Base-by-base conservation (phyloP, 2,329 filamentous ascomycete genomes). In the Fusarium pininemorale region DNA sequence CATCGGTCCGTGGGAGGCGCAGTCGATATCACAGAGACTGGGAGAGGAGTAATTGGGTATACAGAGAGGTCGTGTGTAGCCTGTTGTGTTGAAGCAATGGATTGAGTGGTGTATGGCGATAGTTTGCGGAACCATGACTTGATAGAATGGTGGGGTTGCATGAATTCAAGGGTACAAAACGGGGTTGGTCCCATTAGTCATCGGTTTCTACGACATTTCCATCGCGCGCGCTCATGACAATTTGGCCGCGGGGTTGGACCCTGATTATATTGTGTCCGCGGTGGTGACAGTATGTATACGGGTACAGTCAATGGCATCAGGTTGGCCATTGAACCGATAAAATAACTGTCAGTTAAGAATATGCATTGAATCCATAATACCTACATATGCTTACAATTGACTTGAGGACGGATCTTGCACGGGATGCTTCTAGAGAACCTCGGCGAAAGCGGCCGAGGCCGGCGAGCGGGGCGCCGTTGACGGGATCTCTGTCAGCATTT, bases 61-160 rank as follows among this genome's bases (percentile, higher is more conserved):
- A 56, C 48, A 67, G 51, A 57, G 20, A 51, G 39, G 44, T 50
- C n/a, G 50, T 54, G 62, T 71, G 60, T 61, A n/a, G 50, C 54
- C 18, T 48, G 53, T 54, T 39, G 57, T 59, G 62, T 38, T 51
- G 45, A 59, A 67, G 50, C 45, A 73, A 66, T 66, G 54, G 24
- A 68, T 63, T 60, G 74, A 71, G 69, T 53, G 59, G 61, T 41
- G 65, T 71, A 77, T 77, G 68, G 72, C 67, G 74, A 77, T 77
- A 66, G 69, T 74, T 77, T 74, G 72, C 72, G 70, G 74, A 72
- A 77, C 72, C 75, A 74, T 74, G 65, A 63, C 72, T 77, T 70
- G 73, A 72, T 67, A 53, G 71, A 57, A 58, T 72, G 70, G 75
- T 77, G 74, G 75, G 71, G 75, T 70, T 58, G 16, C 39, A 48